phyloP scores from a whole-genome alignment of 176 grass and related monocot species.

The Eragrostis nindensis region DNA sequence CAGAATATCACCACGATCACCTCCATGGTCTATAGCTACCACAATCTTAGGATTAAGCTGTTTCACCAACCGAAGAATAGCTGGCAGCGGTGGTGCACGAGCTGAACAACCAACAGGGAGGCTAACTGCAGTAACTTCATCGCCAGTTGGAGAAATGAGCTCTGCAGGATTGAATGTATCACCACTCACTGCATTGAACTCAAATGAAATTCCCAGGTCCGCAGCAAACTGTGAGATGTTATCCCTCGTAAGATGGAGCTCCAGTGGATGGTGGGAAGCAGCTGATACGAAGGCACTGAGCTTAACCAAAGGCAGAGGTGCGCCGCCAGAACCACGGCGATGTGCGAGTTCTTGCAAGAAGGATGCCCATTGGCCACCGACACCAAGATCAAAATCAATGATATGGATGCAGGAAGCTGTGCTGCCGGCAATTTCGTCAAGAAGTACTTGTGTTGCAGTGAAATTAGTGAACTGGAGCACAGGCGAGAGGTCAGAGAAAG shows the following conservation, averaged over 20 bases:
- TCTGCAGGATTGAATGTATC: conserved; percentile 60
- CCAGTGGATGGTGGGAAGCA: conserved; percentile 65
- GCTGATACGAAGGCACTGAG: conserved; percentile 68
- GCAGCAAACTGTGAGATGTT: conserved; percentile 75
- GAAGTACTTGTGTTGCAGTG: conserved; percentile 73
- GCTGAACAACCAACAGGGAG: conserved; percentile 69
- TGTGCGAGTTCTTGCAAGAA: conserved; percentile 91
- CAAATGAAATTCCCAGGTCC: conserved; percentile 70
- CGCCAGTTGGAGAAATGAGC: conserved; percentile 39
- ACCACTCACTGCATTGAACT: conserved; percentile 61
- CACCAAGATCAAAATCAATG: conserved; percentile 81
- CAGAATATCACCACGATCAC: conserved; percentile 69
- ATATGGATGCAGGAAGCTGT: conserved; percentile 66
- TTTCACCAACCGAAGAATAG: conserved; percentile 72
- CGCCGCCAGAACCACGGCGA: conserved; percentile 29
- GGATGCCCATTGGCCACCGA: conserved; percentile 86
- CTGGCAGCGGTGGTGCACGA: conserved; percentile 49
- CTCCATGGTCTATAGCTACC: conserved; percentile 72
- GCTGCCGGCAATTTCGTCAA: conserved; percentile 64
- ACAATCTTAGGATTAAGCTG: conserved; percentile 78
- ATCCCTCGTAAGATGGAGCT: conserved; percentile 70
- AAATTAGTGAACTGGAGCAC: conserved; percentile 83
- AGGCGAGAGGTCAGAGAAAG: conserved; percentile 80
- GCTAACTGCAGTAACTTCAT: conserved; percentile 75
- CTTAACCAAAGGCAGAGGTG: conserved; percentile 55